Base-by-base conservation (phyloP, 1,284 basidiomycete genomes). In the Xerocomus cyaneibrunnescens region DNA sequence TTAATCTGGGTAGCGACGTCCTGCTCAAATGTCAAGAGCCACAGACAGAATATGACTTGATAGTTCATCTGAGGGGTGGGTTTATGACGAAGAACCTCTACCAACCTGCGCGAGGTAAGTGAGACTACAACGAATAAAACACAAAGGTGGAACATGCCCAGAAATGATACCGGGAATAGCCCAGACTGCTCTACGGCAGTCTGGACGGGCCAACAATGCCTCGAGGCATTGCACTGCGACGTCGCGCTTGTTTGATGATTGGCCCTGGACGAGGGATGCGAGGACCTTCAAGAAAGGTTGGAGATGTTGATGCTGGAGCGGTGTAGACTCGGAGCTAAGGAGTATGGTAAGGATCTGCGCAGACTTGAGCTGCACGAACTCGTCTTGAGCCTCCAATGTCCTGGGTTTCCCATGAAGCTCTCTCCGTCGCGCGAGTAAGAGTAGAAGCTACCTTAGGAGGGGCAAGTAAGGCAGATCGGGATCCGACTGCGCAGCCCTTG, bases 11-110 rank as follows among this genome's bases (percentile, higher is more conserved):
- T 83, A 1, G 94, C 90, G 30, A 96, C 82, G 35, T 87, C 81
- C 60, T 84, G 77, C 68, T 98, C 91, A 60, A 98, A 99, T 0
- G 92, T 92, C 56, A 99, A 76, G 55, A 98, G 76, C 96, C 96
- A 99, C 60, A 98, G 77, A 68, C 91, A 95, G 65, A 93, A 92
- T 31, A 87, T 84, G 37, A 93, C 85, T 74, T 96, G 93, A 70
- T 98, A 99, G 73, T 86, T 89, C 84, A 95, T 91, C 72, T 99
- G 96, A n/a, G 94, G 89, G 12, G 81, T 78, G 17, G 87, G 81
- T 57, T 83, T 89, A 50, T 83, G 77, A 63, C 85, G 86, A 53
- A 94, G 75, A 35, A 89, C 87, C 39, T 92, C 88, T 14, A 92
- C 78, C 40, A 94, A 74, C 9, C 91, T 94, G 51, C 16, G 22